These are phyloP conservation scores for Volvox reticuliferus DNA, from an alignment of 139 green algal genomes.

Conservation along the genomic window DNA sequence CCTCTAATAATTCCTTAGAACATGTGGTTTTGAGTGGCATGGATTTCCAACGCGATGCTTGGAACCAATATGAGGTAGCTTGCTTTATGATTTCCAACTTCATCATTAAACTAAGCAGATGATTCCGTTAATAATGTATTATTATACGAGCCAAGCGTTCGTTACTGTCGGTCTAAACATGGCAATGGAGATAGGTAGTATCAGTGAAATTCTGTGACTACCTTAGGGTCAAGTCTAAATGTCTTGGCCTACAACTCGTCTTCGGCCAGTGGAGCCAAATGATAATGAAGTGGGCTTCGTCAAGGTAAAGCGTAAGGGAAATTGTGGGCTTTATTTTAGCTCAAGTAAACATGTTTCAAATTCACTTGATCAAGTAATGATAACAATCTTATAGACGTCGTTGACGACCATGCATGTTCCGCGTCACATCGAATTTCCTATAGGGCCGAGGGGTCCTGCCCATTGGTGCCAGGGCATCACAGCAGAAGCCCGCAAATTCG, in stretches of 20 bases:
- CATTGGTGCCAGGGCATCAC: neutral
- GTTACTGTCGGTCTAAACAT: no score
- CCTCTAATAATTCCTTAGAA: no score
- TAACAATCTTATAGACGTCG: neutral
- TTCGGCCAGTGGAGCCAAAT: neutral
- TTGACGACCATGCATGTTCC: conserved; percentile 2
- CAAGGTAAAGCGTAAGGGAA: neutral
- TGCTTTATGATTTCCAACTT: no score
- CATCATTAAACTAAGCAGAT: no score
- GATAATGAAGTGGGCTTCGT: conserved; percentile 4
- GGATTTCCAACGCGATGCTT: no score
- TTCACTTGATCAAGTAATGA: neutral
- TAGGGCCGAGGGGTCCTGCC: neutral
- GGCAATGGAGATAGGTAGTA: no score
- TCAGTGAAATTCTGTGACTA: neutral
- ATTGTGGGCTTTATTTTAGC: neutral
- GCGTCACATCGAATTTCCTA: neutral
- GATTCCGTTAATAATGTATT: no score
- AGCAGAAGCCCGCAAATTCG: neutral
- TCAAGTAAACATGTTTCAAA: neutral
- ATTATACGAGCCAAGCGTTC: no score
- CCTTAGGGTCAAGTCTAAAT: neutral
- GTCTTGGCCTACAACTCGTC: neutral
- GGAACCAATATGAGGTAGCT: no score
- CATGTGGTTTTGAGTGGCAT: no score